Evolutionary conservation across 2,329 filamentous ascomycete species (phyloP).

Genomic region (Aspergillus phoenicis): DNA sequence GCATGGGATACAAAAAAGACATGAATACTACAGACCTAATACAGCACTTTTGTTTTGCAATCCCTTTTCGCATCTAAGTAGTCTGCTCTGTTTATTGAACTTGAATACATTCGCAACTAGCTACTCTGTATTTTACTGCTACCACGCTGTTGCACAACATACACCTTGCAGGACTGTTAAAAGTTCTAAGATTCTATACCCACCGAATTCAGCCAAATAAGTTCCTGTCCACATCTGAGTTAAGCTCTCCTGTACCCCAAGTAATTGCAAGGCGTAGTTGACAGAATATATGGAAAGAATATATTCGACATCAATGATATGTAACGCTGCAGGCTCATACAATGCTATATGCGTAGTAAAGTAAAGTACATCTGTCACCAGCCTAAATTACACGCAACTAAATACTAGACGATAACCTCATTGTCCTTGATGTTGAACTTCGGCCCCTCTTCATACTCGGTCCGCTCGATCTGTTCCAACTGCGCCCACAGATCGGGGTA

Average conservation of each 20-base stretch:
- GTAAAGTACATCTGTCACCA: background rate
- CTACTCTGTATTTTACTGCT: no score
- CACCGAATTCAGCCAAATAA: no score
- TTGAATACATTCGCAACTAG: no score
- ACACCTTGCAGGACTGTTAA: background rate
- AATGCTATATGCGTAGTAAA: no score
- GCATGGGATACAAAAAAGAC: slow-evolving; percentile 20
- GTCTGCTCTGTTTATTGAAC: background rate
- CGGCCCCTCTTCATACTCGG: slow-evolving; percentile 37
- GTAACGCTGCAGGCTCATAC: no score
- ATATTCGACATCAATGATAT: no score
- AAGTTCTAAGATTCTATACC: background rate
- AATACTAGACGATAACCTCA: slow-evolving; percentile 4
- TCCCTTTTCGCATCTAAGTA: background rate
- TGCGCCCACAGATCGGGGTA: slow-evolving; percentile 72
- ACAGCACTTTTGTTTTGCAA: slow-evolving; percentile 3
- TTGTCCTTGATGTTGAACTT: slow-evolving; percentile 30
- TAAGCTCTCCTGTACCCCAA: no score
- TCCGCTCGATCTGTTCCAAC: slow-evolving; percentile 53
- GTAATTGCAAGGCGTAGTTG: no score
- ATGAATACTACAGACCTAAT: slow-evolving; percentile 16
- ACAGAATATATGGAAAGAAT: no score
- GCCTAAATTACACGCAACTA: background rate
- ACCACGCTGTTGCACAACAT: no score
- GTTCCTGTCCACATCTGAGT: no score